These are phyloP conservation scores for Flueggea neowawraea DNA, from an alignment of 441 rosid species.

Conservation along the genomic window DNA sequence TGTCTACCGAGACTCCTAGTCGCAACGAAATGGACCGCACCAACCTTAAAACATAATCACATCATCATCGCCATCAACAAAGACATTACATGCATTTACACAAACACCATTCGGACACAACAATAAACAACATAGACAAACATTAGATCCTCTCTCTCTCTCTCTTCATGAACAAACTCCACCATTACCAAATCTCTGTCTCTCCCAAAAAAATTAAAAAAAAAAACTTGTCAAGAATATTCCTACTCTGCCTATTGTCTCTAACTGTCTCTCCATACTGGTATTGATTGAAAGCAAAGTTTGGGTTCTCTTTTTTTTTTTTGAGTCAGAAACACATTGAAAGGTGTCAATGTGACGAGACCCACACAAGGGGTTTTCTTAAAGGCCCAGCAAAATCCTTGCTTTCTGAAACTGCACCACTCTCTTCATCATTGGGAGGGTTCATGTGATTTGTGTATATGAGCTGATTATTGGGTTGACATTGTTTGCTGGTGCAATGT, in stretches of 20 bases:
- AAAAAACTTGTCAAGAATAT: slow-evolving; percentile 17
- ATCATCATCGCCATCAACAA: slow-evolving; percentile 5
- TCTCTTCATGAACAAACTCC: slow-evolving; percentile 18
- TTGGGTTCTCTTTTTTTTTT: slow-evolving; percentile 9
- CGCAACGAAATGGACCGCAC: background rate
- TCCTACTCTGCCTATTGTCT: slow-evolving; percentile 10
- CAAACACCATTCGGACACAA: background rate
- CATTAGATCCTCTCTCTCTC: slow-evolving; percentile 18
- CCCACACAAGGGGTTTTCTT: slow-evolving; percentile 46
- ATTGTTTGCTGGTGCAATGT: slow-evolving; percentile 27
- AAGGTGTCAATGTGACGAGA: slow-evolving; percentile 52
- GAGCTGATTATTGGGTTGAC: slow-evolving; percentile 16
- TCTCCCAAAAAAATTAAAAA: background rate
- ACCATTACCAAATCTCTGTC: slow-evolving; percentile 19
- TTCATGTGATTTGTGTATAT: slow-evolving; percentile 15
- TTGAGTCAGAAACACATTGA: slow-evolving; percentile 15
- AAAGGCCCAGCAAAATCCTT: slow-evolving; percentile 57
- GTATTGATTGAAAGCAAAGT: slow-evolving; percentile 89
- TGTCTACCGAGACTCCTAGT: too few species aligned
- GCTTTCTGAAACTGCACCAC: slow-evolving; percentile 26
- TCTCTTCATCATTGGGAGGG: slow-evolving; percentile 18
- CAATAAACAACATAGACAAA: slow-evolving; percentile 14
- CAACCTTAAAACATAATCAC: background rate
- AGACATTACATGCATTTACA: slow-evolving; percentile 2
- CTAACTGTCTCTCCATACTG: slow-evolving; percentile 26